Base-by-base conservation (phyloP, 2,329 filamentous ascomycete species). In the Huntiella moniliformis region DNA sequence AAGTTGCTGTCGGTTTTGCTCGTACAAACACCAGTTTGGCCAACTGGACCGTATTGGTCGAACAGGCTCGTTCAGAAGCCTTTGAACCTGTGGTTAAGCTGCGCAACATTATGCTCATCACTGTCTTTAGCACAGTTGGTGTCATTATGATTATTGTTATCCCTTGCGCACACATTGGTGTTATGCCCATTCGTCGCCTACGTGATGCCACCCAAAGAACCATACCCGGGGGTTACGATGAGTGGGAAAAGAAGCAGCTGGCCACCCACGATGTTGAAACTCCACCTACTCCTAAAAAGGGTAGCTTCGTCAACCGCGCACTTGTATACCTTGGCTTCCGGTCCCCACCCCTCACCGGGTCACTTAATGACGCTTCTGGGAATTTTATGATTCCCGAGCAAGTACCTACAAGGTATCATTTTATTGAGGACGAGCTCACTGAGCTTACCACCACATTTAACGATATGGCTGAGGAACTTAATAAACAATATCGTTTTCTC, bases 391-490 rank as follows among this genome's bases (percentile, higher is more conserved):
- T 95, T 36, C 87, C 87, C 0, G 76, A 74, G 11, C 85, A 83
- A 57, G 87, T 95, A 7, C 75, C 75, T 46, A 79, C 85, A 47
- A 68, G 75, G 16, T 82, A 77, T 51, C 80, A 87, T 55, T 67
- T 77, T 34, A 67, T 95, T 44, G 82, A 82, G 1, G 87, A 95
- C 57, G 87, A 95, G 56, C 61, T 81, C 28, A 92, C 85, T 0
- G 86, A 93, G 57, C 67, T 92, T 11, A 91, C 82, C 0, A 67
- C 66, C 35, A 92, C 83, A 0, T 95, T 92, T 64, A 95, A 94
- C 56, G 82, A 87, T 55, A 95, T 94, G 87, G 83, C 81, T 1
- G 84, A 93, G 51, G 86, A 94, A 61, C 64, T 95, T 38, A 72
- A 83, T 55, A 82, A 84, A 61, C 86, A 94, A 56, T 95, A 94